Base-by-base conservation (phyloP, 192 early-diverging fungal species). In the Mortierella antarctica region DNA sequence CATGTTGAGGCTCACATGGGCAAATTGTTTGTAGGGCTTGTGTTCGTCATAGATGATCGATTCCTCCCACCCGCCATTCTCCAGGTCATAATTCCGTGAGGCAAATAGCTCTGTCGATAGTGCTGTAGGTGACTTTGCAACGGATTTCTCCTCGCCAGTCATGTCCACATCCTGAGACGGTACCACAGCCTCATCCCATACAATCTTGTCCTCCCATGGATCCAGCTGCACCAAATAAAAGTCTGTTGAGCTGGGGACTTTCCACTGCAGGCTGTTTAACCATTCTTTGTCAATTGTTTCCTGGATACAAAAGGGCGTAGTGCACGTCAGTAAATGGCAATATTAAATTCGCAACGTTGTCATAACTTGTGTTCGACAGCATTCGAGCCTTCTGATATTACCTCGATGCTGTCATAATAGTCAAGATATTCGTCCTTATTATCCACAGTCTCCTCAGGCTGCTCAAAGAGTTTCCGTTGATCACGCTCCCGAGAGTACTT, bases 31-130 rank as follows among this genome's bases (percentile, higher is more conserved):
- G 48, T 86, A 86, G 11, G 86, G 84, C 41, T 83, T 85, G 11
- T 90, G 86, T 5, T 87, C 75, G 62, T 95, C 95, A 95, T 96
- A 97, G 48, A 93, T 86, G 67, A 99, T 93, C 15, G 88, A 86
- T 54, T 90, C 83, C 46, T 92, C 84, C 92, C 95, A 99, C 42
- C 80, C 85, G 17, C 88, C 94, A 21, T 83, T 82, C 45, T 92
- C 90, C 10, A 96, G 59, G 21, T 89, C 84, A 44, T 86, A 83
- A 68, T 95, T 93, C 20, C 85, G 71, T 14, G 67, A 48, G 66
- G 74, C 57, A 74, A 70, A 67, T 39, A 69, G 14, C 14, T 75
- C 70, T 12, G 53, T 62, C 5, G 67, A 31, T 31, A 31, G 31
- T 31, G 31, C 31, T 31, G 31, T 31, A 31, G 31, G 31, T 31